Conservation (phyloP, 2,329 filamentous ascomycete species). For the Tolypocladium paradoxum region DNA sequence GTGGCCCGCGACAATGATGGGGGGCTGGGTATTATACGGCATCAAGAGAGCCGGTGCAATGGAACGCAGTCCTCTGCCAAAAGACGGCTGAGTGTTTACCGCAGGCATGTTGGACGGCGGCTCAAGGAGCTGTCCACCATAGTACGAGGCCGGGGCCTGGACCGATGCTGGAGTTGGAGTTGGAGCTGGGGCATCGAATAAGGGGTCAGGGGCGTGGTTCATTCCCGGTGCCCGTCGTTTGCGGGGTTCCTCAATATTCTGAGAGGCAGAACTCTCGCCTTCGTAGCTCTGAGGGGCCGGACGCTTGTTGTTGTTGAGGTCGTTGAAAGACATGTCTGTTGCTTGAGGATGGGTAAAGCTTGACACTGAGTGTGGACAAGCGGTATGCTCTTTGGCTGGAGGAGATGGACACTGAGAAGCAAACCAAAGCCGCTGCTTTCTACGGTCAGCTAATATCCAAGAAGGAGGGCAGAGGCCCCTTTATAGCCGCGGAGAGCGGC, state of each 20-base stretch:
- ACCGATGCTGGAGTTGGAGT: neutral
- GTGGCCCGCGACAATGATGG: constrained; percentile 6
- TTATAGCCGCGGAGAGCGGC: neutral
- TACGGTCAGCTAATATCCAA: neutral
- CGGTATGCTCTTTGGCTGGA: neutral
- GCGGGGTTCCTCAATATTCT: neutral
- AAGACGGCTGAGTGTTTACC: neutral
- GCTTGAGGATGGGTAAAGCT: neutral
- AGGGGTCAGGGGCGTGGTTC: neutral
- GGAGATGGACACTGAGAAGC: neutral
- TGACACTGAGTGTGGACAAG: neutral
- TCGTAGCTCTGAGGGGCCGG: neutral
- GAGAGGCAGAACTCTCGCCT: neutral
- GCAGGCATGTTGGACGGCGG: neutral
- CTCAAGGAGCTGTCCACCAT: neutral
- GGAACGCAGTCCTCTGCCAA: neutral
- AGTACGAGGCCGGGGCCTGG: neutral
- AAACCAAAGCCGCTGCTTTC: neutral
- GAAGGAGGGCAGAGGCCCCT: neutral
- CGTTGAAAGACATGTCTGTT: neutral
- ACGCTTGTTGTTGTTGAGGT: neutral
- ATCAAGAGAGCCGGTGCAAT: neutral
- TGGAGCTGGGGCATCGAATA: neutral
- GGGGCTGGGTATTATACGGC: neutral
- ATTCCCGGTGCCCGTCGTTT: neutral